phyloP scores from a whole-genome alignment of 768 basidiomycete species.

The Boletus insuetus region DNA sequence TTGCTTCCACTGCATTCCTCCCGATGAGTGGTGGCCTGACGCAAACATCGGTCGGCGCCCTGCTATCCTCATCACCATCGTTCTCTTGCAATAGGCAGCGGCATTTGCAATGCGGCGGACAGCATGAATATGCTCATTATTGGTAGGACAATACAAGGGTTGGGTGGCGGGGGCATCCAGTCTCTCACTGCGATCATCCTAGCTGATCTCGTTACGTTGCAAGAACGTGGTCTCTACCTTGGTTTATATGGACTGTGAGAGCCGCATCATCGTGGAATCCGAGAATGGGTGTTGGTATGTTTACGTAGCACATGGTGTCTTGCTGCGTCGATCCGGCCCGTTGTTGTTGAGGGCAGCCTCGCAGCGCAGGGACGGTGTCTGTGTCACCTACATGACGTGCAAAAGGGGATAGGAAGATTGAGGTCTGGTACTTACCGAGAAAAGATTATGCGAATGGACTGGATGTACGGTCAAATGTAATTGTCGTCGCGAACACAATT shows the following conservation, averaged over 20 bases:
- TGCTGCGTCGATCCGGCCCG: slow-evolving; percentile 34
- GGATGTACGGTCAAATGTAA: slow-evolving; percentile 34
- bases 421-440: slow-evolving; percentile 27
- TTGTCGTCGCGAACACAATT: neutral
- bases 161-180: slow-evolving; percentile 41
- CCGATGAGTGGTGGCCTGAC: slow-evolving; percentile 39
- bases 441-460: slow-evolving; percentile 40
- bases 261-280: neutral
- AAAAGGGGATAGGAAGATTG: too few relatives aligned
- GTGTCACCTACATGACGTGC: too few relatives aligned
- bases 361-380: slow-evolving; percentile 36
- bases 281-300: neutral
- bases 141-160: slow-evolving; percentile 40
- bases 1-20: slow-evolving; percentile 40
- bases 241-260: slow-evolving; percentile 38
- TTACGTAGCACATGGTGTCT: slow-evolving; percentile 33
- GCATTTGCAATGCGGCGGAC: slow-evolving; percentile 39
- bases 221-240: slow-evolving; percentile 40
- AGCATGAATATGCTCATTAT: slow-evolving; percentile 42
- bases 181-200: slow-evolving; percentile 41
- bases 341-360: slow-evolving; percentile 37
- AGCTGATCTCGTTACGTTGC: slow-evolving; percentile 45
- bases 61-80: slow-evolving; percentile 30
- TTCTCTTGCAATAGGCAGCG: slow-evolving; percentile 43
- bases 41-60: slow-evolving; percentile 39